Evolutionary conservation across 2,329 filamentous ascomycete species (phyloP).

Genomic region (Lanzia echinophila): DNA sequence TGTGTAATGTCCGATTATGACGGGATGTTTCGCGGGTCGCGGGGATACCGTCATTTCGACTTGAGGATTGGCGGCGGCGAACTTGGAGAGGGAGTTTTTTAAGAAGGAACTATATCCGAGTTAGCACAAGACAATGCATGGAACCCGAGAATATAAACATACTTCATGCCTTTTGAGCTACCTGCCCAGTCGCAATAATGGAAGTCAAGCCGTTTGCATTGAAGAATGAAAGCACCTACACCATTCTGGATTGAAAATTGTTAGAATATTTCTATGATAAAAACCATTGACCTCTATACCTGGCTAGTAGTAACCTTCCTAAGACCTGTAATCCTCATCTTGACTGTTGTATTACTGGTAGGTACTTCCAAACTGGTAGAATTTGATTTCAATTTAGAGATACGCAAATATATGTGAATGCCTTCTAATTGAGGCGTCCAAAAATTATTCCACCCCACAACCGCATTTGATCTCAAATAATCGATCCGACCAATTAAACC

Average conservation of each 20-base stretch:
- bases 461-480: no score
- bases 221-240: constrained; percentile 91
- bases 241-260: constrained; percentile 63
- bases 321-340: constrained; percentile 49
- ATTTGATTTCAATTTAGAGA: no score
- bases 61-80: constrained; percentile 75
- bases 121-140: not conserved
- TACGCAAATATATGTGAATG: no score
- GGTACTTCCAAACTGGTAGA: no score
- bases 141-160: constrained; percentile 29
- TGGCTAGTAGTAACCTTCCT: constrained; percentile 46
- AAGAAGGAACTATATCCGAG: constrained; percentile 62
- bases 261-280: constrained; percentile 10
- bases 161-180: constrained; percentile 94
- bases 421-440: no score
- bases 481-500: no score
- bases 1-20: constrained; percentile 86
- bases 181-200: constrained; percentile 97
- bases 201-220: constrained; percentile 93
- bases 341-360: constrained; percentile 10
- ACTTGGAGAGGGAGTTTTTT: constrained; percentile 64
- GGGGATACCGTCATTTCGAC: constrained; percentile 91
- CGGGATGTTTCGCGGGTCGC: constrained; percentile 80
- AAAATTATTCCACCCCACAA: no score
- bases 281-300: constrained; percentile 33